Percentiles rank a stretch among this genome's conserved stretches.
phyloP scores from a whole-genome alignment of 148 eudicot genomes.

The Chenopodium suecicum region DNA sequence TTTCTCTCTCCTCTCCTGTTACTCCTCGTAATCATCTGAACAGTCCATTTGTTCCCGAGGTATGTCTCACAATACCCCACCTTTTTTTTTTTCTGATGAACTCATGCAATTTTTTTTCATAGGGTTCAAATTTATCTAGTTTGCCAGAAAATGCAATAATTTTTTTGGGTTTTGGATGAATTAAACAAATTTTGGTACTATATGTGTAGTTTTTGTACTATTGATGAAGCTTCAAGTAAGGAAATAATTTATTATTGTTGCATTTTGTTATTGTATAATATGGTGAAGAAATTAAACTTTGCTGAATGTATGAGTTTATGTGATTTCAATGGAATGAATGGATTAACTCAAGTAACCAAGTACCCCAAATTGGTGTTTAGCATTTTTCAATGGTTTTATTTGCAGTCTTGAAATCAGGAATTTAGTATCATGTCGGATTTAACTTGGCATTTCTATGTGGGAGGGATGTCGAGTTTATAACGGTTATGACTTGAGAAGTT shows the following conservation, averaged over 20 bases:
- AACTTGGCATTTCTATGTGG: too few relatives aligned
- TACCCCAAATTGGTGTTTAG: neutral
- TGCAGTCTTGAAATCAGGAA: neutral
- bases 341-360: too few relatives aligned
- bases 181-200: neutral
- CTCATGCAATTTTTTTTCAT: neutral
- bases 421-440: neutral
- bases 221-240: neutral
- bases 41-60: conserved; percentile 67
- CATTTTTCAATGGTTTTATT: neutral
- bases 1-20: conserved; percentile 24
- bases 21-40: conserved; percentile 24
- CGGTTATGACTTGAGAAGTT: too few relatives aligned
- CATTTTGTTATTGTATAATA: too few relatives aligned
- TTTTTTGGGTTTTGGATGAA: neutral
- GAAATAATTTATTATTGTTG: too few relatives aligned
- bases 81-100: neutral
- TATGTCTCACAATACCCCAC: conserved; percentile 18
- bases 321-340: too few relatives aligned
- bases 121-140: neutral
- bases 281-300: neutral
- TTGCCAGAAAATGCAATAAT: neutral
- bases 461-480: too few relatives aligned
- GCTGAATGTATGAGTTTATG: too few relatives aligned
- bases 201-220: neutral